Base-by-base conservation (phyloP, 768 basidiomycete species). In the Boletus bicolor region DNA sequence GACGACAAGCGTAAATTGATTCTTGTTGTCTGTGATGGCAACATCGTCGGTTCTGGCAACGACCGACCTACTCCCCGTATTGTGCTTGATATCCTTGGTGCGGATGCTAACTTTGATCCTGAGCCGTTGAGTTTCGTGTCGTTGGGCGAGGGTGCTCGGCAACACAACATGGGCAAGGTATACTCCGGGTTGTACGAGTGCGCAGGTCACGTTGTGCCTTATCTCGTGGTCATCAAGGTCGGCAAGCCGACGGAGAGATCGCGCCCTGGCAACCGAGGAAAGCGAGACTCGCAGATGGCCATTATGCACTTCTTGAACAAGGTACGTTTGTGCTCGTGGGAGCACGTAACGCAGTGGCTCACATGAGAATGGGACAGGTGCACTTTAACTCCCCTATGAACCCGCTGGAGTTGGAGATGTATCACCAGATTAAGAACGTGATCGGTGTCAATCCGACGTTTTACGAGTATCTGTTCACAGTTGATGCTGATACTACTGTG, bases 361-460 rank as follows among this genome's bases (percentile, higher is more conserved):
- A 68, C 4, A 3, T 5, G 26, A 55, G 2, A 5, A 3, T 12
- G 43, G 50, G 4, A 26, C 56, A 93, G 92, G 97, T 98, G 44
- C 97, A 98, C 73, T 98, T 96, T 73, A 92, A 95, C 70, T 73
- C 92, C 21, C 87, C 94, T 0, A 98, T 99, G 97, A 92, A 89
- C 66, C 97, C 97, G 1, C 74, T 96, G 58, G 97, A 99, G 74
- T 75, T 99, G 51, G 97, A 99, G 76, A 96, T 99, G 77, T 98
- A 94, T 68, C 97, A 98, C 70, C 97, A 99, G 73, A 94, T 98
- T 80, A 93, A 98, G 82, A 99, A 99, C 66, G 94, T 98, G 51
- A 98, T 99, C 64, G 97, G 97, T 72, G 93, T 99, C 66, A 97
- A 99, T 73, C 97, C 96, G 3, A 87, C 93, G 0, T 98, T 98